These are phyloP conservation scores for Pezicula radicicola DNA, from an alignment of 2,329 filamentous ascomycete genomes.

Conservation along the genomic window DNA sequence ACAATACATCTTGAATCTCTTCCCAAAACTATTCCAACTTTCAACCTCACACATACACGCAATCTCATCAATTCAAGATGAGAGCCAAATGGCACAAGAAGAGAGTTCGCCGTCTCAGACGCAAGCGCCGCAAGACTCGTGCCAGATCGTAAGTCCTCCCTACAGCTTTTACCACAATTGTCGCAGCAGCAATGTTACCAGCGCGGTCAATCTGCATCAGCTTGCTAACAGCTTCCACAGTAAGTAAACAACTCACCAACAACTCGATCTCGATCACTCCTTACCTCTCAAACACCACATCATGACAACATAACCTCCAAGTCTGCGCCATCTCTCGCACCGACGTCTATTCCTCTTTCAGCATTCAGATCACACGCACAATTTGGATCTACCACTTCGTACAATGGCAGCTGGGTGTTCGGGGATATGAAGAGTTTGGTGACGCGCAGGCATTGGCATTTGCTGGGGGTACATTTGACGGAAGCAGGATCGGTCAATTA, in stretches of 20 bases:
- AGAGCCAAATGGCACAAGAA: conserved; percentile 99
- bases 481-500: conserved; percentile 29
- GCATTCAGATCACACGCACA: conserved; percentile 24
- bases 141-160: conserved; percentile 78
- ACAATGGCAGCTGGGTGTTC: conserved; percentile 27
- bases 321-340: conserved; percentile 31
- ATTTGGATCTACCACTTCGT: conserved; percentile 25
- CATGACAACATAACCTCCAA: conserved; percentile 33
- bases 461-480: conserved; percentile 29
- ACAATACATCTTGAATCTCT: too few relatives aligned
- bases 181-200: background rate
- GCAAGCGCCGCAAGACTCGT: conserved; percentile 99
- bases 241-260: conserved; percentile 40
- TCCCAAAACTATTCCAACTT: too few relatives aligned
- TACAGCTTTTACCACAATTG: background rate
- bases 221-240: conserved; percentile 25
- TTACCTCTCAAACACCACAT: conserved; percentile 24
- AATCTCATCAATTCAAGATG: conserved; percentile 35
- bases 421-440: conserved; percentile 29
- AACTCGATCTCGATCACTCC: conserved; percentile 37
- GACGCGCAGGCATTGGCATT: conserved; percentile 30
- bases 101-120: conserved; percentile 97
- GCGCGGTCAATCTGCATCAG: background rate
- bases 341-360: conserved; percentile 31
- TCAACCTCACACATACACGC: too few relatives aligned